Evolutionary conservation across 1,284 basidiomycete species (phyloP).

Genomic region (Volvariella volvacea): DNA sequence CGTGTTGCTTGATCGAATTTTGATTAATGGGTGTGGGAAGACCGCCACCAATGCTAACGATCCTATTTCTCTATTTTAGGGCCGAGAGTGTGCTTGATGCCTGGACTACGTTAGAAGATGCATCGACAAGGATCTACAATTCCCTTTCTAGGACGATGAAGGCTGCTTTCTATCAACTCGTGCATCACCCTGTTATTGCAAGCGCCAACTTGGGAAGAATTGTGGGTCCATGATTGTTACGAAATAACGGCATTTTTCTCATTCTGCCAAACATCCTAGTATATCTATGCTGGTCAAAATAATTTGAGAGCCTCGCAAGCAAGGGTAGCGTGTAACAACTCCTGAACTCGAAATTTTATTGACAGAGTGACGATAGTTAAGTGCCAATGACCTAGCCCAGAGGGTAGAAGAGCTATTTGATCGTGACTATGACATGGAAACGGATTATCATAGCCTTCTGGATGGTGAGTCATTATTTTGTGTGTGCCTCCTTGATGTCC

Average conservation of each 20-base stretch:
- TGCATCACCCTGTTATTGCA: slow-evolving; percentile 58
- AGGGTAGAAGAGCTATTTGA: slow-evolving; percentile 52
- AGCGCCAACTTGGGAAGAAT: slow-evolving; percentile 50
- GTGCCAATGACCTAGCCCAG: slow-evolving; percentile 51
- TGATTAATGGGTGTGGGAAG: slow-evolving; percentile 1
- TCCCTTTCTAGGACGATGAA: slow-evolving; percentile 36
- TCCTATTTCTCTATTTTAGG: slow-evolving; percentile 21
- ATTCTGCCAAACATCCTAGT: slow-evolving; percentile 14
- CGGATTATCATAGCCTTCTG: slow-evolving; percentile 51
- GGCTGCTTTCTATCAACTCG: slow-evolving; percentile 61
- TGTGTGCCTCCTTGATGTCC: not conserved
- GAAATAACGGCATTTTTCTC: not conserved
- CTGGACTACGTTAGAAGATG: slow-evolving; percentile 41
- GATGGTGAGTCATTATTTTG: slow-evolving; percentile 31
- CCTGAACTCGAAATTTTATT: not conserved
- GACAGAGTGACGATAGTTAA: slow-evolving; percentile 23
- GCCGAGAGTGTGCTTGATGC: slow-evolving; percentile 47
- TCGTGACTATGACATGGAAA: slow-evolving; percentile 50
- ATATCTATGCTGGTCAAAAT: slow-evolving; percentile 53
- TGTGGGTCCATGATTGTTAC: slow-evolving; percentile 14
- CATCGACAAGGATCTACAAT: slow-evolving; percentile 53
- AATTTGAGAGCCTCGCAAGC: slow-evolving; percentile 61
- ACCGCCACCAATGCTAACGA: not conserved
- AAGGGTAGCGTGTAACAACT: slow-evolving; percentile 21
- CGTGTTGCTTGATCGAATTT: slow-evolving; percentile 16